Conservation (phyloP, 768 basidiomycete genomes). For the Imleria badia region DNA sequence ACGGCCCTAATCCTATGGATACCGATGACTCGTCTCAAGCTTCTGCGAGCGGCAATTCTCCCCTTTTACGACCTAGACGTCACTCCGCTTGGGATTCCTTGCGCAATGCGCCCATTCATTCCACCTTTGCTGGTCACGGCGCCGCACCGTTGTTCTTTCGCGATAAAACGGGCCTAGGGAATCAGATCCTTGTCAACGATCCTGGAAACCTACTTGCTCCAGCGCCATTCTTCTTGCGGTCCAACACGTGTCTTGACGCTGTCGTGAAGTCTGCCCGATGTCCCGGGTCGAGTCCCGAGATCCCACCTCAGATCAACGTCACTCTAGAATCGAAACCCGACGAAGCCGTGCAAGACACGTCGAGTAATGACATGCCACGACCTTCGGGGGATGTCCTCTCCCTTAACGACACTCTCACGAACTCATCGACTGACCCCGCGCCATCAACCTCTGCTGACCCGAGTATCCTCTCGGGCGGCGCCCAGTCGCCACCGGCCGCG, state of each 20-base stretch:
- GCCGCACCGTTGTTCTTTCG: conserved; percentile 12
- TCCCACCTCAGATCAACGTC: conserved; percentile 3
- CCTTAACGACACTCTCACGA: conserved; percentile 12
- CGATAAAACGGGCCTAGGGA: conserved; percentile 3
- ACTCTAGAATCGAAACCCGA: not conserved
- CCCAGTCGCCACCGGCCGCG: not conserved
- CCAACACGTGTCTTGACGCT: conserved; percentile 9
- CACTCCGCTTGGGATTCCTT: conserved; percentile 24
- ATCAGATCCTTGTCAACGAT: not conserved
- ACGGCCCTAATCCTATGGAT: conserved; percentile 27
- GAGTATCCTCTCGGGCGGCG: not conserved
- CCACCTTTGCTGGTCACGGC: conserved; percentile 12
- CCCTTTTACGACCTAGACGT: conserved; percentile 19
- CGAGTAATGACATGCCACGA: conserved; percentile 18
- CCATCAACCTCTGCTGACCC: conserved; percentile 3
- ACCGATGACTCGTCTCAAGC: conserved; percentile 33
- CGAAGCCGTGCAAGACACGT: conserved; percentile 9
- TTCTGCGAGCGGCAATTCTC: conserved; percentile 24
- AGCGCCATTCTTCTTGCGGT: conserved; percentile 12
- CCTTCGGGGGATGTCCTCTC: conserved; percentile 3
- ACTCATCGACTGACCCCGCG: not conserved
- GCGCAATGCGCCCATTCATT: conserved; percentile 3
- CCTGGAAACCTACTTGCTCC: conserved; percentile 15
- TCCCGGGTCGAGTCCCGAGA: conserved; percentile 1
- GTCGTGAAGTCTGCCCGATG: conserved; percentile 6